Conservation (phyloP, 2,329 filamentous ascomycete genomes). For the Davidsoniella neocaledoniae region DNA sequence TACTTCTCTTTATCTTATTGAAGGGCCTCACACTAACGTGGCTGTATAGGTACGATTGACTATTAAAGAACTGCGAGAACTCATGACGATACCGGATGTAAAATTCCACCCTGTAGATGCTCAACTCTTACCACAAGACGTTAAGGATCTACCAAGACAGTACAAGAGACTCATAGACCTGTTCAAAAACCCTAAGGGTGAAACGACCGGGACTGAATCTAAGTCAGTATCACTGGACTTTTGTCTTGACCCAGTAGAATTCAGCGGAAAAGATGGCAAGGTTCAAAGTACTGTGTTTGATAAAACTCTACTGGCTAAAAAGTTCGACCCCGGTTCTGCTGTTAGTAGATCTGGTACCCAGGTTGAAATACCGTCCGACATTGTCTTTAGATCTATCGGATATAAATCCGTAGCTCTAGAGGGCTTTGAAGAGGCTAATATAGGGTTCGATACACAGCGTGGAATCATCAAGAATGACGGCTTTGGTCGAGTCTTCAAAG, state of each 20-base stretch:
- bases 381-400: conserved; percentile 87
- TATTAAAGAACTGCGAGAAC: conserved; percentile 82
- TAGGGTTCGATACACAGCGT: conserved; percentile 57
- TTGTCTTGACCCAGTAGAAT: conserved; percentile 59
- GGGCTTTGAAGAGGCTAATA: conserved; percentile 55
- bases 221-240: conserved; percentile 78
- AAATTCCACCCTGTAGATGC: conserved; percentile 53
- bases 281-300: conserved; percentile 55
- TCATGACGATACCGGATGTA: conserved; percentile 60
- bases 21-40: conserved; percentile 8
- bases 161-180: conserved; percentile 66
- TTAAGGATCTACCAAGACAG: conserved; percentile 56
- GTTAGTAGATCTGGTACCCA: conserved; percentile 32
- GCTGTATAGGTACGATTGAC: conserved; percentile 63
- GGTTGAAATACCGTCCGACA: conserved; percentile 40
- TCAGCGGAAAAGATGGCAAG: conserved; percentile 35
- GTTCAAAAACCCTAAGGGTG: conserved; percentile 42
- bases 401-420: conserved; percentile 69
- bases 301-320: conserved; percentile 37
- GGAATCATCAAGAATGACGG: conserved; percentile 76
- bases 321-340: conserved; percentile 34
- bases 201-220: conserved; percentile 30
- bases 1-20: background rate
- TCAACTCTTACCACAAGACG: conserved; percentile 48
- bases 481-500: conserved; percentile 45